phyloP scores from a whole-genome alignment of 208 protist species.

The Porcisia hertigi region DNA sequence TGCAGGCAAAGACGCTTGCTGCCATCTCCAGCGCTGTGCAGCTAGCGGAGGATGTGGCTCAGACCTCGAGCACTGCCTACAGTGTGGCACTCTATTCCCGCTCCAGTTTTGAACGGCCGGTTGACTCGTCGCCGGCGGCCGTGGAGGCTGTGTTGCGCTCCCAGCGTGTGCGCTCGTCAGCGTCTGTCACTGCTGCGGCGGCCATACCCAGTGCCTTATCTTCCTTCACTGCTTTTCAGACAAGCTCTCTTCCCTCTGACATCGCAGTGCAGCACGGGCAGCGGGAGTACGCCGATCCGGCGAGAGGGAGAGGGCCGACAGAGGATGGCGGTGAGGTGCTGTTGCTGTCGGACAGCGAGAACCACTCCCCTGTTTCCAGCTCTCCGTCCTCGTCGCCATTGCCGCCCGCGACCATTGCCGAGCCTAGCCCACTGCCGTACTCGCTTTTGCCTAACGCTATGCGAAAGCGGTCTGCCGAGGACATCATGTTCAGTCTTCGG shows the following conservation, averaged over 20 bases:
- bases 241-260: background rate
- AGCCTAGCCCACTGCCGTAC: background rate
- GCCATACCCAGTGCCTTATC: background rate
- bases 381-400: conserved; percentile 2
- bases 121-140: conserved; percentile 5
- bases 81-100: conserved; percentile 30
- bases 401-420: background rate
- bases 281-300: background rate
- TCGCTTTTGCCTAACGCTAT: conserved; percentile 13
- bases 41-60: conserved; percentile 33
- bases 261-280: background rate
- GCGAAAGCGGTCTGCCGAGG: conserved; percentile 49
- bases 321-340: conserved; percentile 17
- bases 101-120: background rate
- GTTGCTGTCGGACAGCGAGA: conserved; percentile 25
- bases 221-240: background rate
- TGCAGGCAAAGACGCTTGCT: conserved; percentile 35
- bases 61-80: conserved; percentile 25
- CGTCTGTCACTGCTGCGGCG: background rate
- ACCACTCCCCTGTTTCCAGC: conserved; percentile 6
- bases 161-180: conserved; percentile 9
- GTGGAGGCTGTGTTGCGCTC: conserved; percentile 17
- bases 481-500: conserved; percentile 57
- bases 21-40: conserved; percentile 29
- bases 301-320: background rate